Percentiles rank a stretch among this genome's conserved stretches.
Evolutionary conservation across 495 filamentous ascomycete species (phyloP).

Genomic region (Glarea lozoyensis): DNA sequence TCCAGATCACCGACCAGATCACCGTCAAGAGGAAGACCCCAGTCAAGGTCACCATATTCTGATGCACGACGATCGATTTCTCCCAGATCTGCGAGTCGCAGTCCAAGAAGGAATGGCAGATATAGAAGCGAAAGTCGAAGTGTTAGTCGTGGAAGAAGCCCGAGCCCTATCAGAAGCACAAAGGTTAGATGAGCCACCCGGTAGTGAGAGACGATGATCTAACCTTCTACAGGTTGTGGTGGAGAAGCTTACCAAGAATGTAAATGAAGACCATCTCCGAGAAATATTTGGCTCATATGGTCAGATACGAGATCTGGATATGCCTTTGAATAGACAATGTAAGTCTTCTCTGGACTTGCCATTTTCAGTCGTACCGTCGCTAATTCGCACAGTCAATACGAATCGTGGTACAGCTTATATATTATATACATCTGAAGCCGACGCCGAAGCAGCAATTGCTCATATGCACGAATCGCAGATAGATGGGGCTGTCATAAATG

Average conservation of each 20-base stretch:
- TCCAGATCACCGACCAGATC: conserved; percentile 19
- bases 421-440: conserved; percentile 63
- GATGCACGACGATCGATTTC: conserved; percentile 32
- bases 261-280: conserved; percentile 75
- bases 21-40: conserved; percentile 22
- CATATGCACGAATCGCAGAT: conserved; percentile 98
- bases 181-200: conserved; percentile 35
- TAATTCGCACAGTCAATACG: conserved; percentile 55
- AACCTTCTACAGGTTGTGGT: conserved; percentile 66
- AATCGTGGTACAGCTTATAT: conserved; percentile 96
- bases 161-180: conserved; percentile 42
- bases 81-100: conserved; percentile 34
- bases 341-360: no score
- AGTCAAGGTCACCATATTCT: conserved; percentile 23
- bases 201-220: background rate
- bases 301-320: conserved; percentile 72
- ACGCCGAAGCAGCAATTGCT: conserved; percentile 83
- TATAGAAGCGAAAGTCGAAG: conserved; percentile 31
- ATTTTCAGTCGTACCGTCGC: no score
- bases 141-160: conserved; percentile 34
- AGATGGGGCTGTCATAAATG: conserved; percentile 78
- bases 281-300: conserved; percentile 94
- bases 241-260: conserved; percentile 93
- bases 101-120: conserved; percentile 24
- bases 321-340: conserved; percentile 86